These are phyloP conservation scores for Kazachstania africana DNA, from an alignment of 805 yeast genomes.

Conservation along the genomic window DNA sequence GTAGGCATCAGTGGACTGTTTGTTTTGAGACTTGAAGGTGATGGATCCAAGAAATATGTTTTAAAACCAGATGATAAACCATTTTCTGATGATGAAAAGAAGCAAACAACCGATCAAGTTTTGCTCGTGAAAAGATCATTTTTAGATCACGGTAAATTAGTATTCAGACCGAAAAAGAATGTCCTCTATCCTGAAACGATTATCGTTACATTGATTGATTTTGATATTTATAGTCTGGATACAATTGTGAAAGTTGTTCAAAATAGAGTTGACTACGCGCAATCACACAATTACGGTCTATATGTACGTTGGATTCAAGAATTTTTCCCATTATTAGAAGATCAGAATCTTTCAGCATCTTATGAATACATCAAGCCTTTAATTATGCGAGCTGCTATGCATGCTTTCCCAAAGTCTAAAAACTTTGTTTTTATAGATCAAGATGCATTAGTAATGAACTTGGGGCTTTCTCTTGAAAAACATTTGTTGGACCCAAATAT, in stretches of 20 bases:
- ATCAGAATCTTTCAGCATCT: conserved; percentile 26
- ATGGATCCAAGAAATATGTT: conserved; percentile 30
- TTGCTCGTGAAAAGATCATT: conserved; percentile 42
- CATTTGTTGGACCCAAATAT: conserved; percentile 50
- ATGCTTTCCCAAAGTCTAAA: conserved; percentile 83
- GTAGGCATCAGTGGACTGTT: conserved; percentile 43
- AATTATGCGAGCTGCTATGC: conserved; percentile 73
- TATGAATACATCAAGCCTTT: conserved; percentile 20
- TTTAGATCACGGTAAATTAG: conserved; percentile 53
- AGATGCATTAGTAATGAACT: conserved; percentile 64
- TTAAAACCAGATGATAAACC: conserved; percentile 30
- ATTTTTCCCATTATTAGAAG: conserved; percentile 50
- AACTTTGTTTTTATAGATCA: conserved; percentile 84
- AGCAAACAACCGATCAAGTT: conserved; percentile 25
- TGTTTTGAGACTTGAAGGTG: conserved; percentile 35
- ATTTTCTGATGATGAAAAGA: conserved; percentile 28
- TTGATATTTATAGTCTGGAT: conserved; percentile 46
- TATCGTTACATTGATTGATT: conserved; percentile 71
- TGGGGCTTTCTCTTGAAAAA: conserved; percentile 45
- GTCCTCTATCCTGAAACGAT: conserved; percentile 60
- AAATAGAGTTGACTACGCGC: conserved; percentile 83
- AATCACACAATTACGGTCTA: conserved; percentile 66
- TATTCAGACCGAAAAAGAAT: conserved; percentile 22
- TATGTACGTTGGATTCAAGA: conserved; percentile 82
- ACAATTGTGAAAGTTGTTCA: conserved; percentile 62